These are phyloP conservation scores for Neurospora crassa DNA, from an alignment of 2,329 filamentous ascomycete species.

Conservation along the genomic window DNA sequence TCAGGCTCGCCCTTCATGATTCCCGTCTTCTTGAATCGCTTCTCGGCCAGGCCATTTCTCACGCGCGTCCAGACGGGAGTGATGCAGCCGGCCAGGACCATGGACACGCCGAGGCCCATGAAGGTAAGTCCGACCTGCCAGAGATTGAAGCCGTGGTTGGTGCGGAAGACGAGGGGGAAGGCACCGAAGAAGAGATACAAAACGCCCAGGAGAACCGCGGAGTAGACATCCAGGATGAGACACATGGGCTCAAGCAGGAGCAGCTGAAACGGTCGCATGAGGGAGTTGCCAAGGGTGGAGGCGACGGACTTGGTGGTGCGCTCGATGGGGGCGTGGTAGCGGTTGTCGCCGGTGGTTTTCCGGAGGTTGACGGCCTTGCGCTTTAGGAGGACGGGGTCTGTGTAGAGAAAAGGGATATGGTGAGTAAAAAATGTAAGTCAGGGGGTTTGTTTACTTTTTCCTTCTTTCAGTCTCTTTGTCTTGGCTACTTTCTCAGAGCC, in stretches of 20 bases:
- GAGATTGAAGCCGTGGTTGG: constrained; percentile 64
- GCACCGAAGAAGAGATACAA: constrained; percentile 88
- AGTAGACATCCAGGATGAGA: constrained; percentile 70
- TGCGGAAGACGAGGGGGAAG: constrained; percentile 69
- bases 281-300: constrained; percentile 47
- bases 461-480: background rate
- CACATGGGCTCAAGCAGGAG: constrained; percentile 79
- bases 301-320: constrained; percentile 58
- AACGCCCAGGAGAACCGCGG: constrained; percentile 76
- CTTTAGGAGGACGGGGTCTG: constrained; percentile 59
- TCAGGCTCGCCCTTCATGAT: constrained; percentile 67
- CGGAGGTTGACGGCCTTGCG: constrained; percentile 62
- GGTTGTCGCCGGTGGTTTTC: constrained; percentile 65
- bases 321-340: constrained; percentile 72
- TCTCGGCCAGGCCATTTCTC: constrained; percentile 46
- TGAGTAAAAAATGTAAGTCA: background rate
- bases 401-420: background rate
- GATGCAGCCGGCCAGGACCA: constrained; percentile 51
- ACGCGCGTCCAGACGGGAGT: constrained; percentile 58
- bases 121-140: constrained; percentile 78
- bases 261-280: constrained; percentile 67
- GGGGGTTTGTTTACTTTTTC: background rate
- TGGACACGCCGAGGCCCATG: constrained; percentile 59
- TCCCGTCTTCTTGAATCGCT: constrained; percentile 41
- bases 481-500: background rate